Percentiles rank a stretch among this genome's conserved stretches.
phyloP scores from a whole-genome alignment of 805 yeast genomes.

The Spathaspora sp. region DNA sequence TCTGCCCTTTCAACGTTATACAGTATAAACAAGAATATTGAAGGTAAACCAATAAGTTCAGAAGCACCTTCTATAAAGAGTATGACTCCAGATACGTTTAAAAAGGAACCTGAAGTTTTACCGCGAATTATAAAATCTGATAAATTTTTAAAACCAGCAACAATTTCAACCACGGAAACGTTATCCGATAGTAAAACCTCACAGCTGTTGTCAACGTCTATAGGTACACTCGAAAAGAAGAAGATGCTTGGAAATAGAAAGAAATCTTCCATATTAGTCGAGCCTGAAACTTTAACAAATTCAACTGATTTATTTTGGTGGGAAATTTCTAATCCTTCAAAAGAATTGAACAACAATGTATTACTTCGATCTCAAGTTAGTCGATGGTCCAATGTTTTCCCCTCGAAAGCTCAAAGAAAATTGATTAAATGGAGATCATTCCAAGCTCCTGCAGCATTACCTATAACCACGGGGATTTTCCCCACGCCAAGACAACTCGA shows the following conservation, averaged over 20 bases:
- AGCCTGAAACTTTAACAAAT: slow-evolving; percentile 7
- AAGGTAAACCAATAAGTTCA: not conserved
- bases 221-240: not conserved
- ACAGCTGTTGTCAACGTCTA: not conserved
- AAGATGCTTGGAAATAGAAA: not conserved
- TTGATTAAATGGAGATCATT: slow-evolving; percentile 90
- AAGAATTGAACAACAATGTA: slow-evolving; percentile 52
- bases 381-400: slow-evolving; percentile 90
- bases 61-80: not conserved
- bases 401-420: slow-evolving; percentile 60
- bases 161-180: not conserved
- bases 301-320: slow-evolving; percentile 26
- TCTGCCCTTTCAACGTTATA: slow-evolving; percentile 39
- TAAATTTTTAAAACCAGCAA: not conserved
- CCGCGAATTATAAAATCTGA: not conserved
- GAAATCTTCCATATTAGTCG: slow-evolving; percentile 4
- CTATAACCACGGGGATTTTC: slow-evolving; percentile 73
- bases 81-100: not conserved
- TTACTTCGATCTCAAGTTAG: slow-evolving; percentile 63
- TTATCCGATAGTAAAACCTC: not conserved
- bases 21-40: slow-evolving; percentile 25
- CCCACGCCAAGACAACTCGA: slow-evolving; percentile 70
- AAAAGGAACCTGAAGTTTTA: not conserved
- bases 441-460: slow-evolving; percentile 90
- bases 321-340: slow-evolving; percentile 64